A percentile compares a stretch with the other conserved stretches of the same genome.
Evolutionary conservation across 306 rosid genomes (phyloP).

Genomic region (Rosa multiflora): DNA sequence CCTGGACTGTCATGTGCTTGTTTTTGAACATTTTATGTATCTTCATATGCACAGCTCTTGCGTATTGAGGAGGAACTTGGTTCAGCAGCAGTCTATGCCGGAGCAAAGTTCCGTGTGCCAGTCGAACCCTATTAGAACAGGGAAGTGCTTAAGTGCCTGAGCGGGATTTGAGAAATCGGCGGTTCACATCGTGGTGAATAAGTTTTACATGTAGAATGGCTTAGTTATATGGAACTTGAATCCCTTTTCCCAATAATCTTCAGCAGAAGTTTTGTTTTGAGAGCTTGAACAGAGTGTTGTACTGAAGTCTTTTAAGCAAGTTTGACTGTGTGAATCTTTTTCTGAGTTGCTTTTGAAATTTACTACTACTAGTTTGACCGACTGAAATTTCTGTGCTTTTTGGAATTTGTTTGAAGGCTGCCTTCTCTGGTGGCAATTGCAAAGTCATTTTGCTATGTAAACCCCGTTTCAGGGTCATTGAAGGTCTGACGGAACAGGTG

Average conservation of each 20-base stretch:
- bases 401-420: not conserved
- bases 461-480: too few species aligned
- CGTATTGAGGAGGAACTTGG: slow-evolving; percentile 99
- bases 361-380: not conserved
- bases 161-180: slow-evolving; percentile 35
- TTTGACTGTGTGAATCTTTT: slow-evolving; percentile 12
- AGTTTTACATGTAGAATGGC: slow-evolving; percentile 34
- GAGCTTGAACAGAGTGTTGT: slow-evolving; percentile 35
- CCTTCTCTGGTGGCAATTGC: not conserved
- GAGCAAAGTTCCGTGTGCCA: slow-evolving; percentile 78
- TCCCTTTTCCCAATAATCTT: slow-evolving; percentile 40
- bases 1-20: not conserved
- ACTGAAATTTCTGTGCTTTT: not conserved
- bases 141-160: not conserved
- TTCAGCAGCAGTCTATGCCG: slow-evolving; percentile 86
- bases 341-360: not conserved
- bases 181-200: slow-evolving; percentile 41
- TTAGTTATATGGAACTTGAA: slow-evolving; percentile 29
- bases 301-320: slow-evolving; percentile 9
- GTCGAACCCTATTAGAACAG: slow-evolving; percentile 72
- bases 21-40: not conserved
- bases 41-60: slow-evolving; percentile 56
- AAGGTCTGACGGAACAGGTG: too few species aligned
- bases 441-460: not conserved
- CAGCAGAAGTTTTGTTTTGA: slow-evolving; percentile 42